Conservation (phyloP, 2,329 filamentous ascomycete species). For the Leptoxyphium fumago region DNA sequence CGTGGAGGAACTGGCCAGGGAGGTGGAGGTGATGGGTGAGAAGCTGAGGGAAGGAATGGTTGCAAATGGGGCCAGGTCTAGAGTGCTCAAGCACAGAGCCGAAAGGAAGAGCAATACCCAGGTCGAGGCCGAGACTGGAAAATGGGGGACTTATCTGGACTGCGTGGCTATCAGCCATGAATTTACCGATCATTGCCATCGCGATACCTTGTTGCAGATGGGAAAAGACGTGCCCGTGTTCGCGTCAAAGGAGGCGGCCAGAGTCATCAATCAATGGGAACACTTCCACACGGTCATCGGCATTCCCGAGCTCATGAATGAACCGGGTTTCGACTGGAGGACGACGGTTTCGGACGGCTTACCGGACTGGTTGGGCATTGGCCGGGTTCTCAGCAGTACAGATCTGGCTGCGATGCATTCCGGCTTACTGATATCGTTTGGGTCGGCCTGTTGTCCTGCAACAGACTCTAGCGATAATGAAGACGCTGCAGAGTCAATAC, state of each 20-base stretch:
- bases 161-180: constrained; percentile 48
- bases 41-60: constrained; percentile 12
- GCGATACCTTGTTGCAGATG: constrained; percentile 43
- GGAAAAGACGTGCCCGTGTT: constrained; percentile 41
- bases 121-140: constrained; percentile 3
- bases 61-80: constrained; percentile 7
- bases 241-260: constrained; percentile 42
- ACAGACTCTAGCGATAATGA: constrained; percentile 7
- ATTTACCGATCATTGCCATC: constrained; percentile 55
- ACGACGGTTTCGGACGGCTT: constrained; percentile 30
- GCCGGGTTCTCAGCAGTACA: constrained; percentile 37
- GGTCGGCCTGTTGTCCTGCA: constrained; percentile 5
- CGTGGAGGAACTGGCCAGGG: constrained; percentile 36
- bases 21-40: constrained; percentile 31
- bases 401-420: constrained; percentile 48
- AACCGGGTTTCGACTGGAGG: constrained; percentile 29
- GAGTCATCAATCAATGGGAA: constrained; percentile 41
- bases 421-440: constrained; percentile 45
- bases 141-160: constrained; percentile 34
- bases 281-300: constrained; percentile 44
- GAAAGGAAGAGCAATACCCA: constrained; percentile 7
- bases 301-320: constrained; percentile 30
- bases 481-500: constrained; percentile 36
- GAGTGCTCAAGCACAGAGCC: constrained; percentile 3
- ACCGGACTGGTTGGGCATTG: constrained; percentile 48